These are phyloP conservation scores for Musa itinerans DNA, from an alignment of 176 grass and related monocot species.

Conservation along the genomic window DNA sequence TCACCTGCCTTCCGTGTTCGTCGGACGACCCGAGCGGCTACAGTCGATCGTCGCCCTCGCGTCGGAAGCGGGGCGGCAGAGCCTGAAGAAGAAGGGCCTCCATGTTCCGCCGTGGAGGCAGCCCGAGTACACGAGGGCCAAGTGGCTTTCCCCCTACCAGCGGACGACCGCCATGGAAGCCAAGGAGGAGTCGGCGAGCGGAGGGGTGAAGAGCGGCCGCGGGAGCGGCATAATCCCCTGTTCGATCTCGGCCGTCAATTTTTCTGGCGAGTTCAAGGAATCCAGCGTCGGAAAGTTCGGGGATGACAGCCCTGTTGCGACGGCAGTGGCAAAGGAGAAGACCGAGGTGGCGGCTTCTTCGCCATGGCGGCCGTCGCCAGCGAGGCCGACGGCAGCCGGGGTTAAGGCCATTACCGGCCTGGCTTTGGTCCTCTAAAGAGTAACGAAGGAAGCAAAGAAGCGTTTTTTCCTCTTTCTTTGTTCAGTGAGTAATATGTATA, in stretches of 20 bases:
- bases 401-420: slow-evolving; percentile 56
- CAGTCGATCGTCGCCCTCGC: slow-evolving; percentile 58
- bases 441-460: slow-evolving; percentile 7
- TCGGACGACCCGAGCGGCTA: slow-evolving; percentile 53
- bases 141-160: slow-evolving; percentile 29
- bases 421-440: slow-evolving; percentile 56
- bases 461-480: slow-evolving; percentile 21
- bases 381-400: background rate
- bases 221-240: slow-evolving; percentile 10
- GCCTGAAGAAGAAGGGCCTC: slow-evolving; percentile 83
- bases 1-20: slow-evolving; percentile 59
- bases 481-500: slow-evolving; percentile 1
- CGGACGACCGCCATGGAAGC: background rate
- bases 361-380: slow-evolving; percentile 27
- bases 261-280: slow-evolving; percentile 40
- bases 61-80: slow-evolving; percentile 57
- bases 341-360: slow-evolving; percentile 63
- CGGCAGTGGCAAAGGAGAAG: background rate
- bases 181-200: background rate
- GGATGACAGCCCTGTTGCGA: background rate
- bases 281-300: slow-evolving; percentile 5
- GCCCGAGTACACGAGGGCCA: slow-evolving; percentile 38
- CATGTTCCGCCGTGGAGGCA: slow-evolving; percentile 52
- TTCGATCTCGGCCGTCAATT: slow-evolving; percentile 33
- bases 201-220: background rate